Percentiles rank a stretch among this genome's conserved stretches.
Conservation (phyloP, 1,284 basidiomycete species). For the Rhizoctonia solani region DNA sequence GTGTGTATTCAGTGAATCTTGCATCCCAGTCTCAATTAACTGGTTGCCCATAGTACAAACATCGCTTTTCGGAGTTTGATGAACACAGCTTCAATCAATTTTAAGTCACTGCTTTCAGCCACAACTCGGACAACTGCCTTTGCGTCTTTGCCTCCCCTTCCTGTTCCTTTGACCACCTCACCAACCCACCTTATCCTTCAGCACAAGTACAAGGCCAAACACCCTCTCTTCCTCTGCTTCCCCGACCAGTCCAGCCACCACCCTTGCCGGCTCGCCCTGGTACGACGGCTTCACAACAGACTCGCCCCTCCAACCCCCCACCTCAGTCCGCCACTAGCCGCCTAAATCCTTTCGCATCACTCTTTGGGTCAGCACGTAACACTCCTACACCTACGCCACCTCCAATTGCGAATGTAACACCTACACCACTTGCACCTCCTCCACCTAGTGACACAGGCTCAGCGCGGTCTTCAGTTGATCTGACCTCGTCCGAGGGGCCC, state of each 20-base stretch:
- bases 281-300: constrained; percentile 34
- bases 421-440: constrained; percentile 41
- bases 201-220: constrained; percentile 57
- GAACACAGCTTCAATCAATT: constrained; percentile 61
- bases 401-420: constrained; percentile 40
- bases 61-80: constrained; percentile 69
- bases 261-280: constrained; percentile 63
- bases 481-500: constrained; percentile 37
- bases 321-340: constrained; percentile 45
- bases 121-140: constrained; percentile 57
- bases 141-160: constrained; percentile 55
- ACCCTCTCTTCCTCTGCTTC: constrained; percentile 66
- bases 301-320: constrained; percentile 38
- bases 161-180: constrained; percentile 45
- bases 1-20: constrained; percentile 49
- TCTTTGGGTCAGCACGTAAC: constrained; percentile 57
- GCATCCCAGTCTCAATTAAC: constrained; percentile 31
- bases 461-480: constrained; percentile 38
- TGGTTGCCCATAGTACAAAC: constrained; percentile 51
- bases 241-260: constrained; percentile 47
- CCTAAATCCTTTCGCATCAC: constrained; percentile 65
- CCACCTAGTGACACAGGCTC: constrained; percentile 41
- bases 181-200: constrained; percentile 54
- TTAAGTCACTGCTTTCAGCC: constrained; percentile 62
- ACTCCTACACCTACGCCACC: constrained; percentile 45